phyloP scores from a whole-genome alignment of 371 early-diverging fungal species.

The Batkoa obscura region DNA sequence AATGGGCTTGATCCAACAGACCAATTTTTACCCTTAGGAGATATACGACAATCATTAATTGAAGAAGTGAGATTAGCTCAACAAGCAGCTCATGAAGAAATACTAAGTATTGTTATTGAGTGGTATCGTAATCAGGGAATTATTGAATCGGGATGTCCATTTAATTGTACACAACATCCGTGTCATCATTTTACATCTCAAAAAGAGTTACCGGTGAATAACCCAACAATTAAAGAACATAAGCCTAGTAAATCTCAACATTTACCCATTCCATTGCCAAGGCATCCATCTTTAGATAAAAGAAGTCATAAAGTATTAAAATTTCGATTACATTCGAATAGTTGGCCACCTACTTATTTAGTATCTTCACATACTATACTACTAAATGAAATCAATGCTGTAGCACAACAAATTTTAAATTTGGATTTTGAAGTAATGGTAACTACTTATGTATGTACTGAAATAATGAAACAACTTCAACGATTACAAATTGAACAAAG shows the following conservation, averaged over 20 bases:
- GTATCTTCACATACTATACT: conserved; percentile 17
- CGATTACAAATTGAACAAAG: conserved; percentile 26
- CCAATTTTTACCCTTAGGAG: background rate
- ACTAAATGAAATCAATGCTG: conserved; percentile 14
- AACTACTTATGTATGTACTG: conserved; percentile 15
- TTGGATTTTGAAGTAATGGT: conserved; percentile 16
- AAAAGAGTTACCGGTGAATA: background rate
- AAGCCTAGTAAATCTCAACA: background rate
- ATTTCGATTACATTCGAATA: conserved; percentile 16
- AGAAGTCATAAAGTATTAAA: background rate
- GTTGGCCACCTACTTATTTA: conserved; percentile 23
- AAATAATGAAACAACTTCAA: conserved; percentile 27
- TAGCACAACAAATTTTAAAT: conserved; percentile 15
- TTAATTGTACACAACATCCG: background rate
- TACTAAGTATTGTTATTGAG: background rate
- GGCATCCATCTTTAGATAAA: background rate
- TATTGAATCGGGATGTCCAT: too few species aligned
- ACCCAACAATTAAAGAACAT: background rate
- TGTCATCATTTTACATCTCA: background rate
- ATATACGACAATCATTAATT: background rate
- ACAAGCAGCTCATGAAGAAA: conserved; percentile 1
- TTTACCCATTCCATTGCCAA: background rate
- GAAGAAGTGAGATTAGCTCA: background rate
- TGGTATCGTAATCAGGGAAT: background rate
- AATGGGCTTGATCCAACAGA: conserved; percentile 5